Evolutionary conservation across 1,139 yeast genomes (phyloP).

Genomic region (Cylindricascospora bacillispora): DNA sequence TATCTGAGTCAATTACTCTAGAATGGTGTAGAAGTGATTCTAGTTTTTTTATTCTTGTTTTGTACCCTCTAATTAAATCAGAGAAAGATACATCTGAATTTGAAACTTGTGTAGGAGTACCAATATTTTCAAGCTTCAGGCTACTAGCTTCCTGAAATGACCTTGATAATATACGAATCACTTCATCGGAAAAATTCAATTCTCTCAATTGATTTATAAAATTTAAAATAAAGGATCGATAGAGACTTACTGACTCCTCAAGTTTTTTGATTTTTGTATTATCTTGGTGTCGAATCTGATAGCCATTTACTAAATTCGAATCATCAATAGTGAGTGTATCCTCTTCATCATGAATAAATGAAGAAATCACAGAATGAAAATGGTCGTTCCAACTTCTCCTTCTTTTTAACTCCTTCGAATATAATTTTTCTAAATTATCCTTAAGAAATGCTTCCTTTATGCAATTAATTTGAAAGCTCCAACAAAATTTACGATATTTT

Average conservation of each 20-base stretch:
- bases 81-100: conserved; percentile 5
- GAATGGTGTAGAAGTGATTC: conserved; percentile 44
- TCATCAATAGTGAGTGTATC: conserved; percentile 18
- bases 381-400: conserved; percentile 54
- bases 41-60: conserved; percentile 45
- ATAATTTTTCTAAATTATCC: conserved; percentile 47
- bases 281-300: not conserved
- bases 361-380: conserved; percentile 37
- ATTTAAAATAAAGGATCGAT: conserved; percentile 21
- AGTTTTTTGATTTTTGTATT: conserved; percentile 1
- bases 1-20: conserved; percentile 16
- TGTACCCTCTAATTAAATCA: conserved; percentile 41
- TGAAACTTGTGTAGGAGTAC: not conserved
- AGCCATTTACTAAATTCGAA: conserved; percentile 14
- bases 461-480: conserved; percentile 46
- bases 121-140: conserved; percentile 21
- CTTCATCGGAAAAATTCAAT: conserved; percentile 22
- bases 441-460: conserved; percentile 38
- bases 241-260: conserved; percentile 12
- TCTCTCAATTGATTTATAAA: conserved; percentile 28
- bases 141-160: conserved; percentile 32
- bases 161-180: conserved; percentile 33
- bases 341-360: conserved; percentile 23
- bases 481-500: conserved; percentile 50
- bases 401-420: conserved; percentile 44